phyloP scores from a whole-genome alignment of 139 green algal species.

The Picochlorum sp. region DNA sequence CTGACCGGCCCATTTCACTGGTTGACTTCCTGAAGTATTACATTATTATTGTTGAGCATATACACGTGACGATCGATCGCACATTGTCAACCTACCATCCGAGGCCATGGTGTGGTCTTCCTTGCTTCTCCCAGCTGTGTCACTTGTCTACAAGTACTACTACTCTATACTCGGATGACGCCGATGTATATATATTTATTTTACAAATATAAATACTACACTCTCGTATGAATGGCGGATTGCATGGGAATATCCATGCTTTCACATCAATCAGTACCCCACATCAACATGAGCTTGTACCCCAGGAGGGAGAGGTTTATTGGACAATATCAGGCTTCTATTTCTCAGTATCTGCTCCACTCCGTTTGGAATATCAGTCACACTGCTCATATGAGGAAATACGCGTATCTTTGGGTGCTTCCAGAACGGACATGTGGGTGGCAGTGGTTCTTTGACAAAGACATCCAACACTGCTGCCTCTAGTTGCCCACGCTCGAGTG shows the following conservation, averaged over 20 bases:
- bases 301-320: conserved; percentile 2
- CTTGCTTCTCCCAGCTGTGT: not conserved
- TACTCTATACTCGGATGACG: too few relatives aligned
- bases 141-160: too few relatives aligned
- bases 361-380: conserved; percentile 36
- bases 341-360: conserved; percentile 26
- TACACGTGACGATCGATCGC: not conserved
- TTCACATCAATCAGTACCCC: conserved; percentile 15
- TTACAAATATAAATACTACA: too few relatives aligned
- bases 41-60: conserved; percentile 5
- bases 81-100: conserved; percentile 4
- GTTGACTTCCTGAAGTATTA: conserved; percentile 34
- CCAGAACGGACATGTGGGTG: conserved; percentile 41
- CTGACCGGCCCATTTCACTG: conserved; percentile 44
- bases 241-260: too few relatives aligned
- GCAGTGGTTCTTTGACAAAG: conserved; percentile 45
- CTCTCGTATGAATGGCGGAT: too few relatives aligned
- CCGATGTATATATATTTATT: too few relatives aligned
- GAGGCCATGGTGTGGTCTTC: not conserved
- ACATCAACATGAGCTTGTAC: conserved; percentile 22
- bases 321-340: conserved; percentile 17
- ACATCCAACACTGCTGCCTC: conserved; percentile 43
- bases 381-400: conserved; percentile 51
- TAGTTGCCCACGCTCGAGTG: conserved; percentile 36
- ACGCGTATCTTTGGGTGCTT: conserved; percentile 39